phyloP scores from a whole-genome alignment of 1,139 yeast species.

The Nakaseomyces glabratus region DNA sequence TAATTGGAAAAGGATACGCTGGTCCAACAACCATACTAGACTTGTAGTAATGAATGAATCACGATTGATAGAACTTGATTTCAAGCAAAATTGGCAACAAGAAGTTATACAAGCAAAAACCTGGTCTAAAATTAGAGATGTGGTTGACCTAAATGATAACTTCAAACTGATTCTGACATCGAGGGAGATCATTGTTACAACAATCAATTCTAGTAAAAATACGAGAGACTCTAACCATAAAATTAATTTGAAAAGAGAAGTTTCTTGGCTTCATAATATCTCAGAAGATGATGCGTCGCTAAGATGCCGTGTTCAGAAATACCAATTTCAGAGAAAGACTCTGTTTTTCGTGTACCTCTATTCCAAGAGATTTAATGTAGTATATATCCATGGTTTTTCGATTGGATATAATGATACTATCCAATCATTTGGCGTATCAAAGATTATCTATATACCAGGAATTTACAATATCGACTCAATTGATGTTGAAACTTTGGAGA shows the following conservation, averaged over 20 bases:
- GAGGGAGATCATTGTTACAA: slow-evolving; percentile 46
- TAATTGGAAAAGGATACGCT: slow-evolving; percentile 43
- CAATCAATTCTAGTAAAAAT: slow-evolving; percentile 12
- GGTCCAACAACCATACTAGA: slow-evolving; percentile 35
- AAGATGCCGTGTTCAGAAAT: slow-evolving; percentile 32
- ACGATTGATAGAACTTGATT: slow-evolving; percentile 33
- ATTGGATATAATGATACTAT: slow-evolving; percentile 11
- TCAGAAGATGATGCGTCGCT: slow-evolving; percentile 49
- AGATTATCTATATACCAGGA: slow-evolving; percentile 15
- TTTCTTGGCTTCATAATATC: slow-evolving; percentile 66
- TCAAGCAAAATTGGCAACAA: slow-evolving; percentile 24
- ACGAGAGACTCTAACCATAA: slow-evolving; percentile 15
- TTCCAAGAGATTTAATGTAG: slow-evolving; percentile 18
- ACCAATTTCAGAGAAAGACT: slow-evolving; percentile 8
- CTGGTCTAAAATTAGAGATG: slow-evolving; percentile 51
- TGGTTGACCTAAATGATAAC: slow-evolving; percentile 28
- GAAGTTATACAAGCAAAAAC: slow-evolving; percentile 43
- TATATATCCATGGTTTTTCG: slow-evolving; percentile 21
- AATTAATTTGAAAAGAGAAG: slow-evolving; percentile 35
- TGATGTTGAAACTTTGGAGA: slow-evolving; percentile 1
- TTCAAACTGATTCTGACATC: slow-evolving; percentile 47
- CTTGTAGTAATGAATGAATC: slow-evolving; percentile 42
- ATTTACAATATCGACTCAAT: not conserved
- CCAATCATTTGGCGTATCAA: slow-evolving; percentile 17
- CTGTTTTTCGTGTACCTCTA: slow-evolving; percentile 16